Evolutionary conservation across 2,329 filamentous ascomycete species (phyloP), one percentile per base, ranked within the genome.

Genomic region (Lasiodiplodia gonubiensis): DNA sequence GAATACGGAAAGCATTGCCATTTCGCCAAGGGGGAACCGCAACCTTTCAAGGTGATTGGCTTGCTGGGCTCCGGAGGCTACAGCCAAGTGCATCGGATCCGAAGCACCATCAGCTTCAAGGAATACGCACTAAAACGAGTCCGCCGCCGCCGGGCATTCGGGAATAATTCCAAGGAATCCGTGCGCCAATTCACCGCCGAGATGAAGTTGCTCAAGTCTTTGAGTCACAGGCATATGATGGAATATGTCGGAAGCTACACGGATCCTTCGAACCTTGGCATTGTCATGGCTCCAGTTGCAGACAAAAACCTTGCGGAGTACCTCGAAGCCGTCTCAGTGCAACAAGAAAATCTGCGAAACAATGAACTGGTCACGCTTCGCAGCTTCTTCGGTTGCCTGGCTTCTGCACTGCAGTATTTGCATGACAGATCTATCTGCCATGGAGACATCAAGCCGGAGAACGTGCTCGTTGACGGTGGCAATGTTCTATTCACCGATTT

Each of bases 221-320:
- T 78, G 11, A 71, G 66, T 14, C 76, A 79, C 67, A 68, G 53
- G 7, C 75, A 78, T 64, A 64, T 76, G 2, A 74, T 76, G 18
- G 66, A 73, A 52, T 71, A 74, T 52, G 70, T 77, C 25, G 72
- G 75, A 16, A 77, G 74, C 60, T 79, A 76, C 54, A 78, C 76
- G 1, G 77, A 79, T 37, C 67, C 70, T 3, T 66, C 70, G 6
- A 73, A 71, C 39, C 69, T 78, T 18, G 75, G 73, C 6, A 66
- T 80, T 1, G 64, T 80, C 37, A 74, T 76, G 74, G 67, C 77
- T 10, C 77, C 77, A 2, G 74, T 79, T 52, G 77, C 77, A 2
- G 77, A 79, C 23, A 78, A 74, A 23, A 78, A 75, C 23, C 74
- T 79, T 21, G 70, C 74, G 8, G 68, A 74, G 51, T 79, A 76